Conservation (phyloP, 1,284 basidiomycete species). For the Pascua guehoae region DNA sequence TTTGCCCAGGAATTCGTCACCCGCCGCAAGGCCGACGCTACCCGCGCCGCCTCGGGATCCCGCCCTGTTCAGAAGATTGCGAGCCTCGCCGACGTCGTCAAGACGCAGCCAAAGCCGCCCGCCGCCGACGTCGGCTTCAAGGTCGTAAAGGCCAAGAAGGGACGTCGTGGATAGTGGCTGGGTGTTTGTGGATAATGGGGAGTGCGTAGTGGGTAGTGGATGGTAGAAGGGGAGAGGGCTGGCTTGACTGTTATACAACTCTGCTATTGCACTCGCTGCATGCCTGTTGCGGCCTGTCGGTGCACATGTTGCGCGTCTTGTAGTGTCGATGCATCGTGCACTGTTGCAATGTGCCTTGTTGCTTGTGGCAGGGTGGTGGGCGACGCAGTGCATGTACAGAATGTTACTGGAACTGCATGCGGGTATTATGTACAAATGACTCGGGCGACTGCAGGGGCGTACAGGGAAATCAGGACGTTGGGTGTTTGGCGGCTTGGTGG, state of each 20-base stretch:
- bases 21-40: slow-evolving; percentile 75
- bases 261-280: background rate
- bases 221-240: no score
- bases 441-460: no score
- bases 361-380: no score
- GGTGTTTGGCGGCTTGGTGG: no score
- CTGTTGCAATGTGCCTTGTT: no score
- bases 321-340: no score
- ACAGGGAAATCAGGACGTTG: no score
- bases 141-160: slow-evolving; percentile 89
- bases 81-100: slow-evolving; percentile 61
- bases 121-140: slow-evolving; percentile 81
- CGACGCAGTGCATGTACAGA: no score
- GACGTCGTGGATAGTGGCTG: slow-evolving; percentile 37
- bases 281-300: background rate
- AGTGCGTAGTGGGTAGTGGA: background rate
- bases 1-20: slow-evolving; percentile 88
- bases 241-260: background rate
- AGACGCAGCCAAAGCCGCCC: slow-evolving; percentile 72
- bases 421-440: no score
- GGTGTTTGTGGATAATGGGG: background rate
- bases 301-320: background rate
- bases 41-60: slow-evolving; percentile 14
- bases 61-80: slow-evolving; percentile 14
- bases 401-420: no score